Evolutionary conservation across 1,139 yeast species (phyloP).

Genomic region (Citeromyces siamensis): DNA sequence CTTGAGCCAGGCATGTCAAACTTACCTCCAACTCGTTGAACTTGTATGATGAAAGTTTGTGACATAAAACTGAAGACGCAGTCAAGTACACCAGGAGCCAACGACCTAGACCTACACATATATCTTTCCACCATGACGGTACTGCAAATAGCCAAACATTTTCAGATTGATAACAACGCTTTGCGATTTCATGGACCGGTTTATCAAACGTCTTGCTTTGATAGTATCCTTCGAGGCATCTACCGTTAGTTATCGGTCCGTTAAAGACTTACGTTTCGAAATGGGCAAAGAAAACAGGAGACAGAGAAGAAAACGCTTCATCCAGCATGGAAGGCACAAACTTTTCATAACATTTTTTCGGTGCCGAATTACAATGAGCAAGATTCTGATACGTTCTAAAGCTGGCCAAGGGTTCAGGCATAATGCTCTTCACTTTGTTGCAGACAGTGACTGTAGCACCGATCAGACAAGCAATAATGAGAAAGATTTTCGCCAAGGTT

Average conservation of each 20-base stretch:
- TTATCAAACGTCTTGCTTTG: too few species aligned
- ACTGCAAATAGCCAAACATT: too few species aligned
- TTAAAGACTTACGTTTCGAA: constrained; percentile 7
- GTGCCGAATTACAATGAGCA: neutral
- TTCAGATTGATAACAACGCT: too few species aligned
- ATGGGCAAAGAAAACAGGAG: constrained; percentile 9
- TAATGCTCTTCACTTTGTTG: neutral
- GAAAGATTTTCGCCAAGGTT: neutral
- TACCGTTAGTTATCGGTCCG: too few species aligned
- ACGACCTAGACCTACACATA: neutral
- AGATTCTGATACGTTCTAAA: neutral
- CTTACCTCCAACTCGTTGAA: neutral
- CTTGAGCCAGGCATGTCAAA: neutral
- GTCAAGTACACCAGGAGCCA: neutral
- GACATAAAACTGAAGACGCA: neutral
- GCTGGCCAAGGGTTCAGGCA: neutral
- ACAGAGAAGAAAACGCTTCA: constrained; percentile 7
- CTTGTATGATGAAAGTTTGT: neutral
- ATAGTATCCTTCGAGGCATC: too few species aligned
- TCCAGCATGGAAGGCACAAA: constrained; percentile 7
- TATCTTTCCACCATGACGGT: neutral
- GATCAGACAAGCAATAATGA: neutral
- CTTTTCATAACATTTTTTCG: constrained; percentile 3
- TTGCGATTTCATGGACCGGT: too few species aligned
- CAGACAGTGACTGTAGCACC: neutral